Conservation (phyloP, 148 eudicot species). For the Heliamphora exappendiculata region DNA sequence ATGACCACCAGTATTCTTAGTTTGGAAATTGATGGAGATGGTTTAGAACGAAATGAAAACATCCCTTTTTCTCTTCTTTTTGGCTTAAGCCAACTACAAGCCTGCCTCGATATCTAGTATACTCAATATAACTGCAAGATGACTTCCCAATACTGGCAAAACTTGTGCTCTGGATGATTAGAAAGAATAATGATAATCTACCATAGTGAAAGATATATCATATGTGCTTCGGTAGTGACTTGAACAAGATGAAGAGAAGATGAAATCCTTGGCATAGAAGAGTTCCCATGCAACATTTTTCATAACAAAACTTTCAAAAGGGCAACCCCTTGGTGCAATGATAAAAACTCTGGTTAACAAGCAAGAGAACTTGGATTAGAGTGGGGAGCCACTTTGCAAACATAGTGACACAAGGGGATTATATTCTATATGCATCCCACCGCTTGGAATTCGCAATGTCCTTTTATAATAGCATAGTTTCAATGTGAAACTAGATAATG, state of each 20-base stretch:
- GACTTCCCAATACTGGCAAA: not conserved
- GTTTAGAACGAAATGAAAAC: not conserved
- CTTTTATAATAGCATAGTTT: not conserved
- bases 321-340: not conserved
- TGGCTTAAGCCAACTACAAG: not conserved
- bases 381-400: not conserved
- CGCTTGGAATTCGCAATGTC: not conserved
- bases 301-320: not conserved
- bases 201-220: not conserved
- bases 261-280: not conserved
- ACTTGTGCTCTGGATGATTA: not conserved
- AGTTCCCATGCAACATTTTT: not conserved
- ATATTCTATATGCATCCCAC: not conserved
- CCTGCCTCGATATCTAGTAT: not conserved
- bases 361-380: not conserved
- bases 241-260: not conserved
- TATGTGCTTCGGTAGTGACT: not conserved
- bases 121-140: not conserved
- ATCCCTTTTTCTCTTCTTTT: not conserved
- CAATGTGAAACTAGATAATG: not conserved
- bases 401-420: not conserved
- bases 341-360: not conserved
- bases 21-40: not conserved
- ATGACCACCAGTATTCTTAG: not conserved
- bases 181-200: not conserved